Base-by-base conservation (phyloP, 805 yeast species). In the Yueomyces sp. region DNA sequence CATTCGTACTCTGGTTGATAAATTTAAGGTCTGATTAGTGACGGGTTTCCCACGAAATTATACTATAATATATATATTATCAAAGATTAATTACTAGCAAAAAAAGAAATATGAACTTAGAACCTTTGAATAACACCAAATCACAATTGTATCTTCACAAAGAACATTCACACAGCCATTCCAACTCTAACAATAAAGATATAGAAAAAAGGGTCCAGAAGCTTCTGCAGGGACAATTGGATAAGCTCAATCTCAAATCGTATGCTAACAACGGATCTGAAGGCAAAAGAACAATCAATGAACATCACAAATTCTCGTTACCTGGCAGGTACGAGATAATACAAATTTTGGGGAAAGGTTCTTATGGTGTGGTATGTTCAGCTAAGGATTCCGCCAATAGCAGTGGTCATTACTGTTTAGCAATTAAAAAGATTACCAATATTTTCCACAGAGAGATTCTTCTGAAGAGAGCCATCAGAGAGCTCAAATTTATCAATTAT, bases 361-460 rank as follows among this genome's bases (percentile, higher is more conserved):
- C 94, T 0, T 86, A 86, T 57, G 95, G 95, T 1, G 75, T 79
- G 0, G 95, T 86, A 3, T 84, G 92, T 50, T 76, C 85, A 3
- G 94, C 90, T 0, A 51, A 69, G 11, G 65, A 62, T 37, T 62
- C 56, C 12, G 47, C 51, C 8, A 49, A 44, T 34, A 50, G 49
- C 1, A 49, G 45, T 2, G 41, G 46, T 30, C 54, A 59, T 8
- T 55, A 55, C 1, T 60, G 64, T 0, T 60, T 87, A 12, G 96
- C 96, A 6, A 79, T 88, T 43, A 88, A 88, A 59, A 85, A 85
- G 56, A 83, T 88, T 11, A 72, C 79, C 36, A 73, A 74, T 49
- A 83, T 86, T 28, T 82, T 84, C 54, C 67, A 68, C 38, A 75
- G 75, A 50, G 84, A 78, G 40, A 75, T 81, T 4, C 68, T 86